A percentile compares a stretch with the other conserved stretches of the same genome.
Conservation (phyloP, 2,329 filamentous ascomycete genomes). For the Fusarium incarnatum region DNA sequence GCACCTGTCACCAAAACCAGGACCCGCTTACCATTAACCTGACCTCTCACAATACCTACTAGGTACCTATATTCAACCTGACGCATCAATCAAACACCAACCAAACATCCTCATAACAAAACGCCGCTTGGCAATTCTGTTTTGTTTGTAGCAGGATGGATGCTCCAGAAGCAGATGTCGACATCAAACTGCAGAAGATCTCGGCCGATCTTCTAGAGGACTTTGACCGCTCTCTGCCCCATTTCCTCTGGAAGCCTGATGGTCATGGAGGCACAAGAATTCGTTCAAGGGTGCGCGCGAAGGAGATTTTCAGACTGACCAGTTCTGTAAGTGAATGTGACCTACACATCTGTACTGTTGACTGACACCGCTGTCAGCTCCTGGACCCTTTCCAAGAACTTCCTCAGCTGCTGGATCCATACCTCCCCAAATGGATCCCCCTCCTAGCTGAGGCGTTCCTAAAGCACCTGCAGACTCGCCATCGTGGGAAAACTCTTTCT, state of each 20-base stretch:
- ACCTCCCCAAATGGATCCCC: constrained; percentile 81
- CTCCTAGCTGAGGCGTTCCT: constrained; percentile 81
- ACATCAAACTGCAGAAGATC: constrained; percentile 71
- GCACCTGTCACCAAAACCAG: background rate
- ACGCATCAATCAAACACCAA: constrained; percentile 6
- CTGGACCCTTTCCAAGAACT: constrained; percentile 95
- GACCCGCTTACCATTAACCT: constrained; percentile 36
- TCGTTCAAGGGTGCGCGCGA: constrained; percentile 62
- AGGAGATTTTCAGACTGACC: constrained; percentile 62
- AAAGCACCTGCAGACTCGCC: constrained; percentile 66
- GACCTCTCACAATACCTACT: background rate
- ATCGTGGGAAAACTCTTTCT: constrained; percentile 53
- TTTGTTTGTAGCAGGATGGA: constrained; percentile 62
- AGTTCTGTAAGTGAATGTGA: constrained; percentile 54
- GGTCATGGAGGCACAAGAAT: constrained; percentile 56
- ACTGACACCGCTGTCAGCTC: constrained; percentile 51
- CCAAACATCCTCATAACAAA: background rate
- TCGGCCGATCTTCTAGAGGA: constrained; percentile 70
- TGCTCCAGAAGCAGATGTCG: constrained; percentile 68
- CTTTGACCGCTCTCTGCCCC: constrained; percentile 64
- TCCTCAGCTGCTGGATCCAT: constrained; percentile 89
- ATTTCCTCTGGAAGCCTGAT: constrained; percentile 65
- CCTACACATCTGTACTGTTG: background rate
- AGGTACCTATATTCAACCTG: background rate
- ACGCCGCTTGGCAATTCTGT: background rate